Base-by-base conservation (phyloP, 306 rosid genomes). In the Prunus padus region DNA sequence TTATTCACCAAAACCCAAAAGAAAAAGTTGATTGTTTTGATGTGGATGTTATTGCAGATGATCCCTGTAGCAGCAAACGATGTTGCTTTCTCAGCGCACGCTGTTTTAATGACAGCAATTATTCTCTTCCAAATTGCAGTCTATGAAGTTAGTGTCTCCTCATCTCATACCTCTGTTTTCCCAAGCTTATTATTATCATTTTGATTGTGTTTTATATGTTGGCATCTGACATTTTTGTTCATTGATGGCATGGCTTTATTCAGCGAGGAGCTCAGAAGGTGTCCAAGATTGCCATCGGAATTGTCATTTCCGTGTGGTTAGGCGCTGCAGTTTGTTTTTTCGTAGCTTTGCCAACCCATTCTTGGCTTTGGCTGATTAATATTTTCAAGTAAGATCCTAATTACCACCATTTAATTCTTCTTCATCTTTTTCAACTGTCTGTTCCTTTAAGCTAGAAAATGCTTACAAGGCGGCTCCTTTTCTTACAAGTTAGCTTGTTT, bases 31-130 rank as follows among this genome's bases (percentile, higher is more conserved):
- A 37, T 37, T 37, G 42, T 37, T 46, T 28, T 45, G 18, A 67
- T 67, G n/a, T 67, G 55, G 9, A 37, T 37, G 42, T 19, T 37
- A 65, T 80, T 85, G 69, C 87, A 95, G 99, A 95, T 92, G 99
- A 95, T 92, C 79, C 99, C 99, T 2, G 97, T 95, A 11, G 99
- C 97, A 23, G 89, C 93, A 72, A 95, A 92, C 65, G 99, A 95
- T 80, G 97, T 95, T 23, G 97, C 97, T 69, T 95, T 95, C 79
- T 92, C 99, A 51, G 19, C 19, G 52, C 97, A 95, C 70, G 99
- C 99, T 57, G 99, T 95, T 82, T 62, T 95, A 11, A 66, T 95
- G 46, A 90, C 97, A 3, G 88, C 88, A 76, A 28, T 92, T 64
- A 83, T 88, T 67, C 80, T 95, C 79, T 76, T 86, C 72, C 99